phyloP scores from a whole-genome alignment of 2,329 filamentous ascomycete genomes.

The Dactylonectria macrodidyma region DNA sequence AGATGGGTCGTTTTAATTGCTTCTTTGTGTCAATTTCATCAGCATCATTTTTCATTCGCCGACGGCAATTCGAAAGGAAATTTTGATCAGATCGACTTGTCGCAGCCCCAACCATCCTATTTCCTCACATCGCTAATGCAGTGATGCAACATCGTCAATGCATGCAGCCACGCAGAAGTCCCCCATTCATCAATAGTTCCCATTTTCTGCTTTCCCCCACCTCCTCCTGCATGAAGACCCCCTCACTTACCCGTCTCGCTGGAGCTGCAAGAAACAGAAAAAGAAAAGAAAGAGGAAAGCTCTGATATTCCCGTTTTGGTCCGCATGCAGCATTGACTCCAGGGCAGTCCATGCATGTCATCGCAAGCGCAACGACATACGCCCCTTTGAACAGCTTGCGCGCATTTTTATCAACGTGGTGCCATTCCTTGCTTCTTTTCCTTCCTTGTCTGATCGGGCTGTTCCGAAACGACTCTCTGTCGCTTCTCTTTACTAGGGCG shows the following conservation, averaged over 20 bases:
- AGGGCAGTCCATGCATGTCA: background rate
- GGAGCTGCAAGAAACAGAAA: background rate
- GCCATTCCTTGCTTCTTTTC: background rate
- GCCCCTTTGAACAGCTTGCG: background rate
- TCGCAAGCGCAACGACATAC: background rate
- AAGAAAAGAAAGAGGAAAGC: background rate
- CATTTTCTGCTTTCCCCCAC: background rate
- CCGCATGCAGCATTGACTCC: background rate
- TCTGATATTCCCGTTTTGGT: background rate
- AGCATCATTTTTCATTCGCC: background rate
- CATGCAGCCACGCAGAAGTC: background rate
- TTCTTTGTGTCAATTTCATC: conserved; percentile 1
- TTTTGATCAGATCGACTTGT: background rate
- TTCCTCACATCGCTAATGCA: background rate
- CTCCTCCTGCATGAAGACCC: background rate
- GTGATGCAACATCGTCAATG: background rate
- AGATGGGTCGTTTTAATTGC: background rate
- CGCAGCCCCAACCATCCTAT: background rate
- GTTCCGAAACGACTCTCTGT: background rate
- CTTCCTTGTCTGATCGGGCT: background rate
- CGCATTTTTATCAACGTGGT: background rate
- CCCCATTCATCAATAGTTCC: background rate
- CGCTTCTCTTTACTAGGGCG: background rate
- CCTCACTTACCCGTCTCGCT: background rate
- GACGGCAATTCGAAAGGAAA: background rate